These are phyloP conservation scores for Brassica rapa DNA, from an alignment of 345 rosid species.

Conservation along the genomic window DNA sequence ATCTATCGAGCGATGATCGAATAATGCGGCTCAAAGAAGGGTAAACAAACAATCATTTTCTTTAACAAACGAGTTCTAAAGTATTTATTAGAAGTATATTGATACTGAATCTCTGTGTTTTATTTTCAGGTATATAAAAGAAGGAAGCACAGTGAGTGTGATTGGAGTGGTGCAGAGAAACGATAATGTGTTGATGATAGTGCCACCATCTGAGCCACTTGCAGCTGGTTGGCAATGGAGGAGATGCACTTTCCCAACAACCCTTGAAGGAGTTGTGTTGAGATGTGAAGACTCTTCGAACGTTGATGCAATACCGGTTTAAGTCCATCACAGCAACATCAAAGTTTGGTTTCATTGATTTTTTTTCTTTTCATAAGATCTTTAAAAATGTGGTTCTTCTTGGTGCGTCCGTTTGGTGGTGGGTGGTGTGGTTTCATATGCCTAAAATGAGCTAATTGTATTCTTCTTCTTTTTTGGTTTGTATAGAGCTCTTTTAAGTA, in stretches of 20 bases:
- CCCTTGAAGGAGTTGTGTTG: constrained; percentile 87
- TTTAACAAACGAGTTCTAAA: neutral
- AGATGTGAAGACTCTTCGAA: constrained; percentile 94
- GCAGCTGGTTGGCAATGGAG: constrained; percentile 94
- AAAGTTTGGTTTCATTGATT: constrained; percentile 31
- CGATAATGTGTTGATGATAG: constrained; percentile 92
- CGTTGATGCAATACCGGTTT: constrained; percentile 93
- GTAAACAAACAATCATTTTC: constrained; percentile 45
- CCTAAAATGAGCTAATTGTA: constrained; percentile 41
- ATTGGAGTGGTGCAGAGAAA: constrained; percentile 97
- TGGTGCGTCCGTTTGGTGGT: constrained; percentile 29
- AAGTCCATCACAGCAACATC: constrained; percentile 23
- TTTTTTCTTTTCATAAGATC: constrained; percentile 29
- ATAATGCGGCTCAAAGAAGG: constrained; percentile 93
- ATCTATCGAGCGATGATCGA: constrained; percentile 86
- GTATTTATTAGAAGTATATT: neutral
- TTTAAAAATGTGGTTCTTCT: constrained; percentile 14
- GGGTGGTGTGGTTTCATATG: constrained; percentile 31
- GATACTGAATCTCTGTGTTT: constrained; percentile 12
- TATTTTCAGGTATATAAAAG: constrained; percentile 76
- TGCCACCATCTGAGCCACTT: constrained; percentile 80
- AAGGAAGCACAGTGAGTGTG: constrained; percentile 97
- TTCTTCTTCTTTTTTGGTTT: constrained; percentile 32
- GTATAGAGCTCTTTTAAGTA: constrained; percentile 42
- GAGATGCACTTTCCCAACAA: constrained; percentile 77